These are phyloP conservation scores for Gomphus sp. DNA, from an alignment of 1,284 basidiomycete species.

Conservation along the genomic window DNA sequence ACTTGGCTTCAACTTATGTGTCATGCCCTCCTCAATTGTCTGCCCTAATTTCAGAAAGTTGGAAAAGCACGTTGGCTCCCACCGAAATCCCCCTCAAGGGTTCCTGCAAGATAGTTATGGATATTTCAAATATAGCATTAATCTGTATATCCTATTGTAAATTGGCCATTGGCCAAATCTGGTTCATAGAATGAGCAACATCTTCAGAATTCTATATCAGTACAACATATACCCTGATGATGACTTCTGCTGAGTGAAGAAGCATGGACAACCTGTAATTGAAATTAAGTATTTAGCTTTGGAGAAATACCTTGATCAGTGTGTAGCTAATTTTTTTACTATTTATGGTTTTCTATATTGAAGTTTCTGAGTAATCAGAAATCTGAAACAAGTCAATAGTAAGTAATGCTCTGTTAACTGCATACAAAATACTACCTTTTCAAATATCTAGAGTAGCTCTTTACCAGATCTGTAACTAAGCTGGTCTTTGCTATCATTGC, in stretches of 20 bases:
- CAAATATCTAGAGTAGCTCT: slow-evolving; percentile 69
- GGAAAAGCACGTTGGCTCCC: too few species aligned
- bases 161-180: background rate
- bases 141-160: slow-evolving; percentile 81
- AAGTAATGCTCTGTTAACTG: slow-evolving; percentile 23
- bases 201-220: slow-evolving; percentile 89
- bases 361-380: slow-evolving; percentile 37
- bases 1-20: too few species aligned
- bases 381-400: slow-evolving; percentile 88
- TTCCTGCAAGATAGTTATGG: slow-evolving; percentile 90
- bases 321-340: slow-evolving; percentile 15
- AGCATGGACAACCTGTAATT: slow-evolving; percentile 94
- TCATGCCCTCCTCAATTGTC: too few species aligned
- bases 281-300: slow-evolving; percentile 90
- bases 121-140: slow-evolving; percentile 97
- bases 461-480: slow-evolving; percentile 83
- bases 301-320: slow-evolving; percentile 86
- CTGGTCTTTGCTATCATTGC: slow-evolving; percentile 95
- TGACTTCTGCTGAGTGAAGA: slow-evolving; percentile 99
- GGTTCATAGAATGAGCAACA: background rate
- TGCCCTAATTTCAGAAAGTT: too few species aligned
- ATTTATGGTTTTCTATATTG: background rate
- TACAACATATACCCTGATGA: slow-evolving; percentile 95
- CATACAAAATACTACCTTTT: background rate
- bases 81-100: slow-evolving; percentile 96